phyloP scores from a whole-genome alignment of 331 rosid genomes.

The Dryas integrifolia region DNA sequence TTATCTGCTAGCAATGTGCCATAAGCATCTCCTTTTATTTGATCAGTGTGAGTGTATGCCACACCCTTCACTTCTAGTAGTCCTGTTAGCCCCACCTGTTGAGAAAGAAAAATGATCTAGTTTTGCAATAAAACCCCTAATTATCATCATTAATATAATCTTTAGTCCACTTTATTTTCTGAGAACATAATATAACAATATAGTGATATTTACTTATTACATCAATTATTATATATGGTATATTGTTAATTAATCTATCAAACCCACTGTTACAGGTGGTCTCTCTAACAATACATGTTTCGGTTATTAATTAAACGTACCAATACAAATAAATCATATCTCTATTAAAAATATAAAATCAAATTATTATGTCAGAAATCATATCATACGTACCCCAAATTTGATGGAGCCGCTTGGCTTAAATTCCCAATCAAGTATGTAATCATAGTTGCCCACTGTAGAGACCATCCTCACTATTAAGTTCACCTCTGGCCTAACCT shows the following conservation, averaged over 20 bases:
- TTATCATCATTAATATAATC: no score
- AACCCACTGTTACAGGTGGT: no score
- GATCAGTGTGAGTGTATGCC: conserved; percentile 33
- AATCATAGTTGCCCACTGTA: conserved; percentile 58
- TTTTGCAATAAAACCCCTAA: neutral
- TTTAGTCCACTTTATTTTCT: no score
- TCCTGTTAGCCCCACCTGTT: conserved; percentile 57
- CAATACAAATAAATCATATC: neutral
- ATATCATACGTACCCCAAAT: conserved; percentile 40
- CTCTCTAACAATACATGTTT: no score
- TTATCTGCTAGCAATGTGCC: conserved; percentile 51
- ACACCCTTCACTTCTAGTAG: conserved; percentile 48
- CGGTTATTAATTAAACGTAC: no score
- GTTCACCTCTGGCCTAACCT: conserved; percentile 53
- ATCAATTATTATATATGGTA: neutral
- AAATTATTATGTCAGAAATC: neutral
- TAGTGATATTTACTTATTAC: neutral
- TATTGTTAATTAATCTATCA: no score
- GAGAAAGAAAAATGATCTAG: neutral
- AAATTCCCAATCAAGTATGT: conserved; percentile 63
- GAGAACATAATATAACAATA: neutral
- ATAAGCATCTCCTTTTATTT: conserved; percentile 41
- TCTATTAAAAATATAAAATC: no score
- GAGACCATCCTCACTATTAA: conserved; percentile 50
- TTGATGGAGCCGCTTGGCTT: conserved; percentile 60